Percentiles rank a stretch among this genome's conserved stretches.
Conservation (phyloP, 257 asterid species). For the Nicotiana obtusifolia region DNA sequence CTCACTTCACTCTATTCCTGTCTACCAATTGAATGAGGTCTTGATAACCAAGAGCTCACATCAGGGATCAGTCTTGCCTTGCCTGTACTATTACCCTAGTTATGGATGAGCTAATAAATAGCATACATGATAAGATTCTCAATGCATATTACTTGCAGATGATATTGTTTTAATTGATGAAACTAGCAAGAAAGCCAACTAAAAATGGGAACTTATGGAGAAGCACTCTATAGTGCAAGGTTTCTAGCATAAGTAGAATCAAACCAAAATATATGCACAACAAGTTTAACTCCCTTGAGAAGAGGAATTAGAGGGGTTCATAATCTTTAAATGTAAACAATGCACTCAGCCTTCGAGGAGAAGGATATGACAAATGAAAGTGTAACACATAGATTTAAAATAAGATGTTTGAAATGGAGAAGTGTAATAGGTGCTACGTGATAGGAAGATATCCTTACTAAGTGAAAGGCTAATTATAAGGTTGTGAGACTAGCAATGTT, state of each 20-base stretch:
- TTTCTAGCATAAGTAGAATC: background rate
- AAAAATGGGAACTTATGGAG: too few species aligned
- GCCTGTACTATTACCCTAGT: background rate
- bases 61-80: background rate
- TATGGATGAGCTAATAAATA: background rate
- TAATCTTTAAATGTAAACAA: too few species aligned
- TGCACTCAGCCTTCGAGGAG: too few species aligned
- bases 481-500: background rate
- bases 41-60: background rate
- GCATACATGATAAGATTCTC: background rate
- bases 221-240: background rate
- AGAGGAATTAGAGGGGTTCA: background rate
- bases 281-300: background rate
- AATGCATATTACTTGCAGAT: background rate
- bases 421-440: background rate
- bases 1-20: background rate
- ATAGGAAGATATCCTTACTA: background rate
- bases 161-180: background rate
- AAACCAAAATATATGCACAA: background rate
- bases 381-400: background rate
- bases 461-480: background rate
- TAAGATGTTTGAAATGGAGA: background rate
- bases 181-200: too few species aligned
- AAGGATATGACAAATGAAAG: background rate
- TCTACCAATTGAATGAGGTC: background rate